phyloP scores from a whole-genome alignment of 1,139 yeast species.

The Candida gigantensis region DNA sequence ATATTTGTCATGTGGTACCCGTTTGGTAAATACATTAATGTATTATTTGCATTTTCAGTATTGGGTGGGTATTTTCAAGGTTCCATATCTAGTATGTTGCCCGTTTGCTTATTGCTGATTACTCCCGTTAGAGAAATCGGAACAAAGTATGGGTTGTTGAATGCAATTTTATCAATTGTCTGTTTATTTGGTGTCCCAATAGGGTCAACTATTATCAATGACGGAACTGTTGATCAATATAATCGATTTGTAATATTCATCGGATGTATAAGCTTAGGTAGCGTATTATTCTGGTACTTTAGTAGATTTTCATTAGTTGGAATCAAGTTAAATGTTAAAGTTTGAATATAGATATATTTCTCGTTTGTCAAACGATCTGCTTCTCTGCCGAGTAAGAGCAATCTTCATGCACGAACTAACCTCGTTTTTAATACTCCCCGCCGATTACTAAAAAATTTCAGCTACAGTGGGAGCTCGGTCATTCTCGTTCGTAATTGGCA shows the following conservation, averaged over 20 bases:
- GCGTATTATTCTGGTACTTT: constrained; percentile 32
- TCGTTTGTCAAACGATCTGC: too few relatives aligned
- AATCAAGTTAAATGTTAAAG: constrained; percentile 30
- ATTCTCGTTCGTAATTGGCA: too few relatives aligned
- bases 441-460: too few relatives aligned
- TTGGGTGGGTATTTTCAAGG: constrained; percentile 35
- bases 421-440: too few relatives aligned
- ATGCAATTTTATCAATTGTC: constrained; percentile 41
- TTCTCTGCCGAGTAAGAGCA: too few relatives aligned
- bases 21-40: constrained; percentile 33
- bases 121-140: constrained; percentile 43
- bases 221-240: constrained; percentile 32
- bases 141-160: constrained; percentile 42
- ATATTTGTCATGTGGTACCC: constrained; percentile 42
- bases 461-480: too few relatives aligned
- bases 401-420: too few relatives aligned
- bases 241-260: constrained; percentile 37
- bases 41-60: constrained; percentile 38
- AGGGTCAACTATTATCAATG: constrained; percentile 43
- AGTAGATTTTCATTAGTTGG: constrained; percentile 39
- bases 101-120: constrained; percentile 42
- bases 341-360: too few relatives aligned
- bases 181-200: constrained; percentile 45
- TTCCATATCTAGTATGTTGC: constrained; percentile 36
- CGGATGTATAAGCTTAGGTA: constrained; percentile 31